Conservation (phyloP, 495 filamentous ascomycete genomes). For the Xylaria cubensis region DNA sequence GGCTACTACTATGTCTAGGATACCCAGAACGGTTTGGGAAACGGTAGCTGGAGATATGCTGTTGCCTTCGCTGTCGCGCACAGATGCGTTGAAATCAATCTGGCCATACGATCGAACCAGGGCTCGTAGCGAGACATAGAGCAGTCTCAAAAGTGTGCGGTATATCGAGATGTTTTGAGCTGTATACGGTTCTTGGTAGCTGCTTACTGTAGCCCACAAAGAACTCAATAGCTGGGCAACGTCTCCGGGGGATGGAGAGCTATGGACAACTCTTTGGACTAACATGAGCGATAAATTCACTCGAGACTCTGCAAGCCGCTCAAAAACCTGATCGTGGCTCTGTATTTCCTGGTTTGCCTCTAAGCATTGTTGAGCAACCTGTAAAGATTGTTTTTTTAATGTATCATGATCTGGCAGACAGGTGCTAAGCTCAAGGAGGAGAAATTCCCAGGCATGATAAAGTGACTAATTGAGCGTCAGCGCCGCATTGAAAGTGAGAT, state of each 20-base stretch:
- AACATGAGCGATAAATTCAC: constrained; percentile 79
- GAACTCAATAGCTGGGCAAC: constrained; percentile 67
- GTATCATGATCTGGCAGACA: constrained; percentile 66
- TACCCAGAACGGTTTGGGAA: constrained; percentile 67
- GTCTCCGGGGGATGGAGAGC: constrained; percentile 63
- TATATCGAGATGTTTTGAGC: constrained; percentile 71
- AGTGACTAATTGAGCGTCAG: constrained; percentile 59
- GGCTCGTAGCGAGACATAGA: constrained; percentile 81
- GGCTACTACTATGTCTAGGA: constrained; percentile 78
- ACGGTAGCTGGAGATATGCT: constrained; percentile 45
- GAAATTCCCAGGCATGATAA: constrained; percentile 86
- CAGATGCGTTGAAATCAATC: constrained; percentile 38
- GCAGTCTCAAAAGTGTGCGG: constrained; percentile 79
- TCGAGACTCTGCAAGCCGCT: constrained; percentile 70
- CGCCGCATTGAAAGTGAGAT: constrained; percentile 38
- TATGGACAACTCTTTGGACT: constrained; percentile 74
- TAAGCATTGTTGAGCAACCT: constrained; percentile 76
- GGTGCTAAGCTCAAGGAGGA: constrained; percentile 81
- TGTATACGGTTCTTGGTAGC: constrained; percentile 69
- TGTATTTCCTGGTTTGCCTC: constrained; percentile 69
- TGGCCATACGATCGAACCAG: constrained; percentile 35
- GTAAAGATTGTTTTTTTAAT: constrained; percentile 66
- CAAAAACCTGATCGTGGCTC: constrained; percentile 74
- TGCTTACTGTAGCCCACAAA: constrained; percentile 71
- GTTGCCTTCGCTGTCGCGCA: constrained; percentile 45